Percentiles rank a stretch among this genome's conserved stretches.
Evolutionary conservation across 2,329 filamentous ascomycete genomes (phyloP).

Genomic region (Fusarium graminum): DNA sequence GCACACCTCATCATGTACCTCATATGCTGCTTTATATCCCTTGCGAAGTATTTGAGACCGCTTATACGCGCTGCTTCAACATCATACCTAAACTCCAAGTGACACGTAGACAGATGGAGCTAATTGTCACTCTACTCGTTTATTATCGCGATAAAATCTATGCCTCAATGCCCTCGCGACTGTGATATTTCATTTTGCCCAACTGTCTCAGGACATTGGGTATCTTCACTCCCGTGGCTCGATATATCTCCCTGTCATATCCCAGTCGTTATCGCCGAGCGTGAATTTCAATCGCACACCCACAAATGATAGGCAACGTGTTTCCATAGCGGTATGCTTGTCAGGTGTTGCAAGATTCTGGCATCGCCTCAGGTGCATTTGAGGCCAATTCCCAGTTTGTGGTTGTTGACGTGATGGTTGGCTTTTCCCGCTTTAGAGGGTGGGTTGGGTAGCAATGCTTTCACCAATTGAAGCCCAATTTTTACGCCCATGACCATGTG

Average conservation of each 20-base stretch:
- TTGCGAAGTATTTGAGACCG: conserved; percentile 46
- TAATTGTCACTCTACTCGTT: conserved; percentile 29
- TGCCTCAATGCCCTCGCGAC: conserved; percentile 35
- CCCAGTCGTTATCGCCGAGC: conserved; percentile 27
- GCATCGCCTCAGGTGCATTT: conserved; percentile 46
- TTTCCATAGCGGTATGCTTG: conserved; percentile 40
- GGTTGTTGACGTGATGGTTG: conserved; percentile 28
- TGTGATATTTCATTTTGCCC: conserved; percentile 40
- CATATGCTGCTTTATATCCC: conserved; percentile 46
- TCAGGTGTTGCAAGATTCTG: conserved; percentile 40
- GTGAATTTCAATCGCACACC: conserved; percentile 30
- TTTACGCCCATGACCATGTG: conserved; percentile 44
- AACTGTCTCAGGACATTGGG: conserved; percentile 43
- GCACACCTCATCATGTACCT: conserved; percentile 36
- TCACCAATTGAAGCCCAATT: conserved; percentile 56
- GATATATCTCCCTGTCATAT: conserved; percentile 35
- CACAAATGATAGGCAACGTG: conserved; percentile 48
- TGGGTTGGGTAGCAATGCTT: conserved; percentile 58
- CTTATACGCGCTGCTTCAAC: conserved; percentile 28
- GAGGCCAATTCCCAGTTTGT: conserved; percentile 27
- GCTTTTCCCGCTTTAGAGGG: conserved; percentile 34
- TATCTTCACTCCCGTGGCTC: conserved; percentile 43
- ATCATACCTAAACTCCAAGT: conserved; percentile 42
- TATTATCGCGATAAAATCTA: conserved; percentile 33
- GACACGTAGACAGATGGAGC: conserved; percentile 49